Conservation (phyloP, 495 filamentous ascomycete genomes). For the Lentithecium fluviatile region DNA sequence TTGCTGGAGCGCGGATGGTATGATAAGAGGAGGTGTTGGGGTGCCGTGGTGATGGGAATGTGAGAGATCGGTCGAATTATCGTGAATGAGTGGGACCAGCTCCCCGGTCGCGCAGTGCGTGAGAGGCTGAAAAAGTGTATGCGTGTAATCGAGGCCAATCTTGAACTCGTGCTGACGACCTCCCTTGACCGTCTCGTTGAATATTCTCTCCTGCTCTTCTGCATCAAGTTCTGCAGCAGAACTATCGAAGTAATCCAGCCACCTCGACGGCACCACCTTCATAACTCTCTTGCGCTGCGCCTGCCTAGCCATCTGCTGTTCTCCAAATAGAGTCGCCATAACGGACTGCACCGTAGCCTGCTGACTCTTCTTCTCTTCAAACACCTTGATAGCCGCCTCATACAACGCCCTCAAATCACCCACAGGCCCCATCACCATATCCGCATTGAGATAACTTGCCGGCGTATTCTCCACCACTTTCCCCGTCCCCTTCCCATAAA, state of each 20-base stretch:
- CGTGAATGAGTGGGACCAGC: constrained; percentile 25
- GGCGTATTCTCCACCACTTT: constrained; percentile 47
- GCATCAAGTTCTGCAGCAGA: neutral
- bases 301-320: constrained; percentile 37
- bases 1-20: constrained; percentile 20
- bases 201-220: neutral
- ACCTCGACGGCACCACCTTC: constrained; percentile 42
- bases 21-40: constrained; percentile 18
- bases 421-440: constrained; percentile 40
- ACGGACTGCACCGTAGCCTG: constrained; percentile 34
- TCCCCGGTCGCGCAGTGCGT: constrained; percentile 22
- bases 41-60: constrained; percentile 20
- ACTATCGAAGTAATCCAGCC: constrained; percentile 46
- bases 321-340: constrained; percentile 38
- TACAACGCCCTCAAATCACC: constrained; percentile 36
- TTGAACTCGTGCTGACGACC: constrained; percentile 28
- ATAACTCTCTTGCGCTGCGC: constrained; percentile 19
- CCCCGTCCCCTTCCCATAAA: constrained; percentile 59
- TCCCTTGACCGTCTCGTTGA: constrained; percentile 4
- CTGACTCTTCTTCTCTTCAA: constrained; percentile 26
- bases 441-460: constrained; percentile 47
- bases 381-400: constrained; percentile 28
- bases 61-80: constrained; percentile 20
- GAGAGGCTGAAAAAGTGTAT: constrained; percentile 42
- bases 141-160: constrained; percentile 38